Base-by-base conservation (phyloP, 805 yeast species). In the Blastobotrys peoriensis region DNA sequence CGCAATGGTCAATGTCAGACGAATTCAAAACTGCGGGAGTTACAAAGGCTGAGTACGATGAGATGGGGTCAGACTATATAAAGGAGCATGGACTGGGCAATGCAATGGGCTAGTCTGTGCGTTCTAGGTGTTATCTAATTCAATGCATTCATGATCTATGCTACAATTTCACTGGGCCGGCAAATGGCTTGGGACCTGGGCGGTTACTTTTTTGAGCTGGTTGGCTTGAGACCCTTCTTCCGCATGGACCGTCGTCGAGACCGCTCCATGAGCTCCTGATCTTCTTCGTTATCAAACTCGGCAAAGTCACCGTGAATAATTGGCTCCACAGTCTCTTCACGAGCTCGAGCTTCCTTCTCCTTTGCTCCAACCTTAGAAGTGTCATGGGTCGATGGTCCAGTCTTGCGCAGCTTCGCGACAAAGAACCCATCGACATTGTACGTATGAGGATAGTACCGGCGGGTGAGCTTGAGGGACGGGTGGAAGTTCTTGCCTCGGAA, bases 391-490 rank as follows among this genome's bases (percentile, higher is more conserved):
- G 94, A 81, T 48, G 96, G 72, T 0, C 89, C 95, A 51, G 77
- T 79, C 75, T 93, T 93, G 70, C 86, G 79, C 73, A 93, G 86
- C 66, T 91, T 93, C 45, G 99, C 99, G 48, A 93, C 98, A 65
- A 71, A 93, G 76, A 93, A 93, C 19, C 99, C 99, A 67, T 93
- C 99, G 44, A 93, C 98, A 65, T 93, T 93, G 64, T 93, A 93
- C 21, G 96, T 89, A 68, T 93, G 99, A 44, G 99, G 99, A 64
- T 93, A 93, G 67, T 91, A 93, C 66, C 99, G 80, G 72, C 96
- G 80, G 2, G 98, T 89, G 56, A 91, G 69, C 40, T 78, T 76
- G 44, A 93, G 64, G 55, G 77, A 78, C 36, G 86, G 76, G 62
- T 84, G 80, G 73, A 89, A 93, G 46, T 78, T 85, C 67, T 89